Evolutionary conservation across 106 monocot genomes (phyloP).

Genomic region (Acanthochlamys bracteata): DNA sequence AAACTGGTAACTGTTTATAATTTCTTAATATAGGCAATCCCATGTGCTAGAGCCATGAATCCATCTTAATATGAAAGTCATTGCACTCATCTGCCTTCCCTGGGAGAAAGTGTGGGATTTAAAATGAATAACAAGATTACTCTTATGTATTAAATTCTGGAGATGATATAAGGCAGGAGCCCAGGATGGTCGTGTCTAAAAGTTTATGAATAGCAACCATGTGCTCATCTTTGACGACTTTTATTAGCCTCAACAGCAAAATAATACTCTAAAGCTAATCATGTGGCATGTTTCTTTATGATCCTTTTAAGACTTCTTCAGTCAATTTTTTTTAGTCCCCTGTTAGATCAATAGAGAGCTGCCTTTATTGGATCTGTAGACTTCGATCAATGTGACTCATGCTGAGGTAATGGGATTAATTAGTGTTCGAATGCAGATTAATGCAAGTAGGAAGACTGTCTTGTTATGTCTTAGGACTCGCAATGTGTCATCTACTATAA

Average conservation of each 20-base stretch:
- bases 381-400: background rate
- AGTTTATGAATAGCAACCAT: constrained; percentile 1
- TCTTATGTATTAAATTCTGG: background rate
- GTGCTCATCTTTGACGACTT: background rate
- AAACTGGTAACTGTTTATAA: background rate
- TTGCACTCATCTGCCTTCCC: constrained; percentile 26
- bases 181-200: background rate
- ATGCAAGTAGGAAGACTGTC: constrained; percentile 5
- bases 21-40: background rate
- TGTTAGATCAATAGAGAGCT: constrained; percentile 2
- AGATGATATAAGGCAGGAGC: background rate
- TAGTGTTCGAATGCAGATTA: background rate
- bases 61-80: background rate
- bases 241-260: constrained; percentile 1
- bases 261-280: constrained; percentile 4
- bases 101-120: constrained; percentile 24
- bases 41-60: constrained; percentile 17
- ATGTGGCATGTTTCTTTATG: constrained; percentile 20
- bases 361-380: constrained; percentile 44
- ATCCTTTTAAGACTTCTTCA: constrained; percentile 7
- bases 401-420: background rate
- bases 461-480: background rate
- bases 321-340: constrained; percentile 11
- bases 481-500: background rate
- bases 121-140: background rate